Base-by-base conservation (phyloP, 2,329 filamentous ascomycete genomes). In the Alternaria ventricosa region DNA sequence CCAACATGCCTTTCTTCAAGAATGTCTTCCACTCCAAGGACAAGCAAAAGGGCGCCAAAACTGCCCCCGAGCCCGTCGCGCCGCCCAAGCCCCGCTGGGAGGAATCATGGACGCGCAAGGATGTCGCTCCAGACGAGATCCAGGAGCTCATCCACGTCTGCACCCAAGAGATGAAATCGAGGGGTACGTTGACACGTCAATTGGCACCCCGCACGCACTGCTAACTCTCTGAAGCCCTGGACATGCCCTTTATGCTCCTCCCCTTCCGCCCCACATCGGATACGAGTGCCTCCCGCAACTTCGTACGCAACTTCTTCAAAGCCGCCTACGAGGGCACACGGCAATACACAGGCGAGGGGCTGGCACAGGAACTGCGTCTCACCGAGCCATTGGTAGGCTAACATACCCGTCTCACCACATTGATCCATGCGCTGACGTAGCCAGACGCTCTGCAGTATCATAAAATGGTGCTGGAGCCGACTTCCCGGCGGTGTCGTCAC, bases 401-500 rank as follows among this genome's bases (percentile, higher is more conserved):
- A 55, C 22, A 20, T 47, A 7, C 22, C 47, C 22, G 6, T 20
- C 7, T 8, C 11, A 15, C 13, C 44, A 46, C 25, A 51, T 8
- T 12, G 12, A 25, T 6, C 12, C 22, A 13, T 23, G 62, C 28
- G 65, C 76, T 75, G 55, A 76, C 69, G 61, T 28, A 49, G 47
- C 56, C 61, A 97, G 93, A 94, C 97, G 60, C 87, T 99, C 57
- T 94, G 94, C 68, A 96, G 94, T 73, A 94, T 97, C 45, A 86
- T 96, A 69, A 99, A 98, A 84, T 99, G 96, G 96, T 98, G 95
- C 81, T 99, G 96, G 96, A 94, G 93, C 79, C 89, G 96, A 82
- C 84, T 99, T 55, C 89, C 91, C 45, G 93, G 94, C 63, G 96
- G 96, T 75, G 90, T 99, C 13, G 94, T 99, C 36, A 94, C 93